Evolutionary conservation across 2,329 filamentous ascomycete genomes (phyloP).

Genomic region (Aspergillus uvarum): DNA sequence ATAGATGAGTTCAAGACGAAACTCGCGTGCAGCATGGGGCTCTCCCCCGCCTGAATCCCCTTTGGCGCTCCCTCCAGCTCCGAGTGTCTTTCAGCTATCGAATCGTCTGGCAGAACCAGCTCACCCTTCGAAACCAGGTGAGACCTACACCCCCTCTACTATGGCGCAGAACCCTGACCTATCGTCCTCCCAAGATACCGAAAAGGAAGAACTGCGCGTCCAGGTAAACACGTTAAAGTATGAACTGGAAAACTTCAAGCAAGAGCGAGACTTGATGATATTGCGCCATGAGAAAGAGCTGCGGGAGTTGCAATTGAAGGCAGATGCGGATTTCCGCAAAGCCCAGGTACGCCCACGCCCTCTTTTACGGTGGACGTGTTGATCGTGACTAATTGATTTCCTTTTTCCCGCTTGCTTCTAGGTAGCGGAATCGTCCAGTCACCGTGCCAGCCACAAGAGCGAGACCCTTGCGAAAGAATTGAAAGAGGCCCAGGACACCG

Average conservation of each 20-base stretch:
- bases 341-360: constrained; percentile 47
- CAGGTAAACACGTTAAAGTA: constrained; percentile 87
- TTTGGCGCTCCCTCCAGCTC: constrained; percentile 33
- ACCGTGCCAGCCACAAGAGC: constrained; percentile 54
- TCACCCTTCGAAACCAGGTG: constrained; percentile 40
- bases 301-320: constrained; percentile 73
- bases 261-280: constrained; percentile 78
- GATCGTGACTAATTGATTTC: constrained; percentile 1
- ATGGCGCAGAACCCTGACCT: constrained; percentile 1
- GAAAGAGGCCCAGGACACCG: constrained; percentile 54
- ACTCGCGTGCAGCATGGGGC: constrained; percentile 59
- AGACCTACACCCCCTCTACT: constrained; percentile 10
- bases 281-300: constrained; percentile 81
- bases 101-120: constrained; percentile 24
- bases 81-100: constrained; percentile 40
- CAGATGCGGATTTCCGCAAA: constrained; percentile 80
- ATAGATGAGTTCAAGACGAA: constrained; percentile 41
- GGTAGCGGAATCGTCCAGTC: constrained; percentile 53
- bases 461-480: constrained; percentile 56
- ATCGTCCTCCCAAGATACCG: constrained; percentile 33
- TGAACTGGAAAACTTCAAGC: constrained; percentile 79
- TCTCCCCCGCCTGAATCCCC: constrained; percentile 54
- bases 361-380: too few relatives aligned
- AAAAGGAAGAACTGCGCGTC: constrained; percentile 78
- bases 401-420: constrained; percentile 20